These are phyloP conservation scores for Lipomyces yarrowii DNA, from an alignment of 1,139 yeast species.

Conservation along the genomic window DNA sequence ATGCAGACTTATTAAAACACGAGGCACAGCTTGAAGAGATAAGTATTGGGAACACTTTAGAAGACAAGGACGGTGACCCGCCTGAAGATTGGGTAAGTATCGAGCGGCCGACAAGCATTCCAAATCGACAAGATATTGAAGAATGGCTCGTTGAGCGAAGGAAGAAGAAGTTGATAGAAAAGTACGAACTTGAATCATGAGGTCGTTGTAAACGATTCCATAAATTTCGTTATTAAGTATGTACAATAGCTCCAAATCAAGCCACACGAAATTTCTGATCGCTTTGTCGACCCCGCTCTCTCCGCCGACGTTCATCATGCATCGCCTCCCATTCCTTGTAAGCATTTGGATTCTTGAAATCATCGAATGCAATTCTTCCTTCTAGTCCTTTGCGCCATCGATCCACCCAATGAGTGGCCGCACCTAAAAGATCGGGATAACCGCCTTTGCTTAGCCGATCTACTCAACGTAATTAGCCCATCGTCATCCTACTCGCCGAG, in stretches of 20 bases:
- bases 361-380: constrained; percentile 46
- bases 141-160: constrained; percentile 46
- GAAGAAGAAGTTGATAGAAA: constrained; percentile 49
- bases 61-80: constrained; percentile 17
- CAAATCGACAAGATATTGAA: constrained; percentile 50
- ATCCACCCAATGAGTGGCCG: constrained; percentile 70
- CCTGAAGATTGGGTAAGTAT: constrained; percentile 31
- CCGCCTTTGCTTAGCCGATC: constrained; percentile 37
- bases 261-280: constrained; percentile 4
- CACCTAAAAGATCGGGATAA: constrained; percentile 44
- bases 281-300: not conserved
- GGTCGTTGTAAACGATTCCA: not conserved
- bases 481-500: not conserved
- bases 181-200: constrained; percentile 28
- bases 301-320: not conserved
- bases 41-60: constrained; percentile 30
- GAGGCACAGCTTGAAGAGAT: constrained; percentile 40
- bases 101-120: constrained; percentile 39
- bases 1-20: constrained; percentile 35
- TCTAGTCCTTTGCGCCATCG: constrained; percentile 65
- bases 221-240: not conserved
- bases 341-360: constrained; percentile 30
- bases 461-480: constrained; percentile 35
- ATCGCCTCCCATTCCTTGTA: constrained; percentile 20
- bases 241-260: not conserved